Conservation (phyloP, 805 yeast species). For the Cyberlindnera maclurae region DNA sequence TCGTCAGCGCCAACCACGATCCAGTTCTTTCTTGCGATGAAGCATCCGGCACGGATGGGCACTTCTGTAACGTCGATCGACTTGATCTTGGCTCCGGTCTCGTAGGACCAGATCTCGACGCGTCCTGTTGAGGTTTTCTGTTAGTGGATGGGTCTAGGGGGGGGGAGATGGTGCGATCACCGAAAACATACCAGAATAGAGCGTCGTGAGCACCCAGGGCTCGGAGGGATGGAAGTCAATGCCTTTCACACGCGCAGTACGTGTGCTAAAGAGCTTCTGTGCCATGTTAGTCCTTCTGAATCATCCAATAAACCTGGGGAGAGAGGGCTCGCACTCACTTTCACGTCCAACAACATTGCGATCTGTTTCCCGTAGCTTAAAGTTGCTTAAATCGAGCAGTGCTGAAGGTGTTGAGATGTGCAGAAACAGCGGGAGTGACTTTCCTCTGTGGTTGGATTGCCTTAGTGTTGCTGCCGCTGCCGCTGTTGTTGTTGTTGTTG, state of each 20-base stretch:
- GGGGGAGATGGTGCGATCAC: neutral
- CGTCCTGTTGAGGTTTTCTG: slow-evolving; percentile 23
- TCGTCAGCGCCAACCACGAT: slow-evolving; percentile 94
- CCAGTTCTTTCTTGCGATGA: slow-evolving; percentile 96
- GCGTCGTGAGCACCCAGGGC: slow-evolving; percentile 93
- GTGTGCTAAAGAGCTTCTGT: slow-evolving; percentile 76
- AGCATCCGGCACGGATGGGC: slow-evolving; percentile 93
- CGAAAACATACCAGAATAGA: slow-evolving; percentile 66
- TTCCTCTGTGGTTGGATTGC: too few relatives aligned
- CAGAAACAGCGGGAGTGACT: too few relatives aligned
- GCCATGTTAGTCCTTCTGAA: slow-evolving; percentile 5
- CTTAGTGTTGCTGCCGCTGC: too few relatives aligned
- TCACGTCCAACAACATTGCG: slow-evolving; percentile 22
- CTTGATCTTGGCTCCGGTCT: slow-evolving; percentile 75
- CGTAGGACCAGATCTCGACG: slow-evolving; percentile 91
- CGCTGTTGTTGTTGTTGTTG: slow-evolving; percentile 1
- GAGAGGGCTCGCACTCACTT: slow-evolving; percentile 12
- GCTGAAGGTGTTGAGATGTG: too few relatives aligned
- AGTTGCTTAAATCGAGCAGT: too few relatives aligned
- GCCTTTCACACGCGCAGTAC: slow-evolving; percentile 96
- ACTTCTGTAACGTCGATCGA: slow-evolving; percentile 91
- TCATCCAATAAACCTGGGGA: neutral
- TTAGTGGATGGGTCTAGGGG: neutral
- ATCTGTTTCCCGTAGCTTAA: neutral
- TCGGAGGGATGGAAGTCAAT: slow-evolving; percentile 97